Conservation (phyloP, 495 filamentous ascomycete species). For the Aspergillus sclerotioniger region DNA sequence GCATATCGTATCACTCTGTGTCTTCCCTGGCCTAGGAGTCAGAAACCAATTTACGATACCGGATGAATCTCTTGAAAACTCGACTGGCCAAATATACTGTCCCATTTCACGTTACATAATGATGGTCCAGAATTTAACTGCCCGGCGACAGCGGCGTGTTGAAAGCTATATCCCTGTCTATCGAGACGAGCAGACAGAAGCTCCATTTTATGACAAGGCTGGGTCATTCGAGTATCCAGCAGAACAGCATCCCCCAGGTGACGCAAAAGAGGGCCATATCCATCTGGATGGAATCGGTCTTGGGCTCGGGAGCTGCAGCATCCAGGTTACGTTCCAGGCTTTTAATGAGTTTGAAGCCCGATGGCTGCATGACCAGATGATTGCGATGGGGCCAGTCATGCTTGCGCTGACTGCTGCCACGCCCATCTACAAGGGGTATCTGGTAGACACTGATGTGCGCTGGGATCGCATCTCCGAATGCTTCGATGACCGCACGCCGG, state of each 20-base stretch:
- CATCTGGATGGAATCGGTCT: constrained; percentile 95
- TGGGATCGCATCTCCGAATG: constrained; percentile 88
- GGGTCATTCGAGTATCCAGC: not conserved
- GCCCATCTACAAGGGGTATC: constrained; percentile 87
- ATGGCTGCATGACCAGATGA: constrained; percentile 86
- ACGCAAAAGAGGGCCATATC: constrained; percentile 59
- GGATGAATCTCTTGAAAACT: not conserved
- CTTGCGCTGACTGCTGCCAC: constrained; percentile 89
- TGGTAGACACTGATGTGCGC: constrained; percentile 84
- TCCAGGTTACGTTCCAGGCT: constrained; percentile 92
- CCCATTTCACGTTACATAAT: constrained; percentile 1
- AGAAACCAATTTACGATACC: not conserved
- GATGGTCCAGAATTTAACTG: not conserved
- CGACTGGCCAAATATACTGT: not conserved
- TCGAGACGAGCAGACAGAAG: not conserved
- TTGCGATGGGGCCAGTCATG: constrained; percentile 80
- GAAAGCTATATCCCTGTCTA: constrained; percentile 1
- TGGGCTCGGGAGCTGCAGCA: constrained; percentile 87
- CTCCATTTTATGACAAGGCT: not conserved
- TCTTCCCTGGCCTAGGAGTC: not conserved
- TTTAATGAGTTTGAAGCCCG: constrained; percentile 86
- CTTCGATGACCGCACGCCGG: constrained; percentile 79
- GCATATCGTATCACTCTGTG: not conserved
- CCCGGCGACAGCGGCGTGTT: constrained; percentile 1
- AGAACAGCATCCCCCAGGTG: not conserved